These are phyloP conservation scores for Fomes fomentarius DNA, from an alignment of 1,284 basidiomycete genomes.

Conservation along the genomic window DNA sequence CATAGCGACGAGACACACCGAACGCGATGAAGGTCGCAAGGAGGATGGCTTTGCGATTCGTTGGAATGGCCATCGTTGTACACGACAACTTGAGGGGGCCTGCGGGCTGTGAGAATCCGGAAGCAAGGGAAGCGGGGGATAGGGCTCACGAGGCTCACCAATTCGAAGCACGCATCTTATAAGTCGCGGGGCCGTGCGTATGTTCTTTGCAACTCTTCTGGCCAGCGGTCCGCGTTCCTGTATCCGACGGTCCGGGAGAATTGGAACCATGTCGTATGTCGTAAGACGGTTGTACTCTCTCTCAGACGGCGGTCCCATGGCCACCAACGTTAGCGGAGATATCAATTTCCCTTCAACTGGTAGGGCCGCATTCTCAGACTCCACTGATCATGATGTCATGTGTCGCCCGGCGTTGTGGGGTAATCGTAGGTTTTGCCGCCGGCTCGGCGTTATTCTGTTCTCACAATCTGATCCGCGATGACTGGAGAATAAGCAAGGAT, in stretches of 20 bases:
- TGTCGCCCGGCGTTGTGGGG: constrained; percentile 5
- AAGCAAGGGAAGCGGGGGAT: constrained; percentile 15
- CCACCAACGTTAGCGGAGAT: neutral
- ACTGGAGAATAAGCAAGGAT: neutral
- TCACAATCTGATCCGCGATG: neutral
- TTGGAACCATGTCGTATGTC: neutral
- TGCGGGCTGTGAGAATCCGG: neutral
- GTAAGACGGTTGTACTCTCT: constrained; percentile 3
- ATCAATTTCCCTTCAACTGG: constrained; percentile 9
- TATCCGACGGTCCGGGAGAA: constrained; percentile 18
- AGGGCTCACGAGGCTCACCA: constrained; percentile 19
- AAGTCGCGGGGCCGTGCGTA: neutral
- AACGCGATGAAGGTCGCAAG: constrained; percentile 66
- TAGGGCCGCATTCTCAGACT: no score
- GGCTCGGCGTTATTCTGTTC: constrained; percentile 1
- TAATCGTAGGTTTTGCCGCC: constrained; percentile 1
- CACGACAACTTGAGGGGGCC: neutral
- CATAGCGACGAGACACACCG: constrained; percentile 31
- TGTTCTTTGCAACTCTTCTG: neutral
- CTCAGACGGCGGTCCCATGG: constrained; percentile 12
- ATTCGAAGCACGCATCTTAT: constrained; percentile 15
- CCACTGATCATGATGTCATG: constrained; percentile 18
- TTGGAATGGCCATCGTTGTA: constrained; percentile 45
- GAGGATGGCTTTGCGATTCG: constrained; percentile 59
- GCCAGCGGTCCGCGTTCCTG: constrained; percentile 11